Base-by-base conservation (phyloP, 345 rosid species). In the Eucalyptus marginata region DNA sequence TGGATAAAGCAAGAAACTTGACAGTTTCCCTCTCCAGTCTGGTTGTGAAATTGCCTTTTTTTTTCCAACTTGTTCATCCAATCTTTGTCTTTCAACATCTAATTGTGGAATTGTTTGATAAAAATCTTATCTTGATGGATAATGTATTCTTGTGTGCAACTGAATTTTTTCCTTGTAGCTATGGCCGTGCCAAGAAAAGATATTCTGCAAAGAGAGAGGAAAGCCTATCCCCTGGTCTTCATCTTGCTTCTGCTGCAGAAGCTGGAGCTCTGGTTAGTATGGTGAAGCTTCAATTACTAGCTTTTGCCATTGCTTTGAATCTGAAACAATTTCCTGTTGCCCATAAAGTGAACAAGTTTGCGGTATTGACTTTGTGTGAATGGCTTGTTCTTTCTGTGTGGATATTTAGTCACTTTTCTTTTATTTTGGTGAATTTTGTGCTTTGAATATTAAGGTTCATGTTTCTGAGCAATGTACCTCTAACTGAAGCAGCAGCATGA, bases 161-260 rank as follows among this genome's bases (percentile, higher is more conserved):
- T 84, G 31, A 31, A 50, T 52, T 83, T 16, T 59, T 25, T 80
- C 24, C 87, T 64, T 93, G 27, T 56, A 97, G 99, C 91, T 97
- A 97, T 91, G 95, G 98, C 86, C 95, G 96, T 93, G 98, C 98
- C 86, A 97, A 96, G 87, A 89, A 95, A 88, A 95, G 99, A 92
- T 96, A 97, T 88, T 94, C 95, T 84, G 91, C 81, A 91, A 92
- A 87, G 89, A 93, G 94, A 91, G 95, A 94, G 46, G 94, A 91
- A 88, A 94, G 90, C 88, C 92, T 96, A 87, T 95, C 94, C 84
- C 94, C 99, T 54, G 91, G 93, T 87, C 96, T 95, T 90, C 99
- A 97, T 93, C 97, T 97, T 86, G 96, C 96, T 92, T 95, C 98
- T 90, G 98, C 99, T 88, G 99, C 99, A 86, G 99, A 97, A 94